Base-by-base conservation (phyloP, 2,329 filamentous ascomycete species). In the Pseudofabraea citricarpa region DNA sequence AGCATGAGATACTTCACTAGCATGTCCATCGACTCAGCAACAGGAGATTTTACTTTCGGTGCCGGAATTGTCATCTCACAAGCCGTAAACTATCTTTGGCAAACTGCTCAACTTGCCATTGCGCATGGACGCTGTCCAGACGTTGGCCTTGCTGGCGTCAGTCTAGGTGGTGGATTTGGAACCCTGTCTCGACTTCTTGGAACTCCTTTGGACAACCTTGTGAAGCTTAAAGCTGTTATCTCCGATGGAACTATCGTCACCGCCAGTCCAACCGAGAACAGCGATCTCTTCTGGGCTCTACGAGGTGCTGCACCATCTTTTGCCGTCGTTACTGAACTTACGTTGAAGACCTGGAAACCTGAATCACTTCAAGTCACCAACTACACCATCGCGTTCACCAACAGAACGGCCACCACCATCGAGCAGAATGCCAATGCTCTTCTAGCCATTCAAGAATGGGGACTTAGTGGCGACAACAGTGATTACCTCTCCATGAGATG, bases 271-370 rank as follows among this genome's bases (percentile, higher is more conserved):
- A 43, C 42, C 5, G 16, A 52, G 13, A 45, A 61, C 22, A 29
- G 45, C 4, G 58, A 62, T 38, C 38, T 62, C 10, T 62, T 57
- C 46, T 62, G 50, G 49, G 58, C 56, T 31, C 41, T 61, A 19
- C 55, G 56, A 36, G 58, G 58, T 18, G 58, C 58, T 19, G 58
- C 55, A 13, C 8, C 10, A 10, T 35, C 31, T 15, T 43, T 37
- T 24, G 40, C 24, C n/a, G 36, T 43, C 21, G 31, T 43, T 12
- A 24, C 21, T 20, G n/a, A 19, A 9, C 24, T 27, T 8, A 27
- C 24, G 8, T 13, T 27, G 24, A 27, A 27, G 24, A 27, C 24
- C 24, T 27, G 24, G 24, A 27, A 27, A 13, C 24, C 24, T 8
- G 13, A 8, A 8, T 27, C 24, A 8, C 24, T 27, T 27, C 13